Percentiles rank a stretch among this genome's conserved stretches.
These are phyloP conservation scores for Kazachstania kunashirensis DNA, from an alignment of 805 yeast species.

Conservation along the genomic window DNA sequence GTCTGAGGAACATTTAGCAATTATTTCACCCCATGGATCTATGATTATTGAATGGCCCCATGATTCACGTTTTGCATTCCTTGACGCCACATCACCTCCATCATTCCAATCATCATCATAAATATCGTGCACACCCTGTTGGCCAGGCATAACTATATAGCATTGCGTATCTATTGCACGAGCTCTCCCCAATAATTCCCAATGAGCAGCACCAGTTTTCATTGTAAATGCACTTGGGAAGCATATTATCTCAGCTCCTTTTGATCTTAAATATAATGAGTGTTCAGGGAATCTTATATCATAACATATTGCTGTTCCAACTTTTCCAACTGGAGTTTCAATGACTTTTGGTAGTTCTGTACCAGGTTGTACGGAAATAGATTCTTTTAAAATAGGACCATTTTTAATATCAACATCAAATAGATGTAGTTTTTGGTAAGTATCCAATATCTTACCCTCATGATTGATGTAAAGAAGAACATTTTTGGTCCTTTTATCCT, in stretches of 20 bases:
- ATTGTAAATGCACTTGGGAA: conserved; percentile 91
- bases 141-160: conserved; percentile 84
- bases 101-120: conserved; percentile 31
- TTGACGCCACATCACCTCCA: neutral
- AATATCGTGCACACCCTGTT: conserved; percentile 66
- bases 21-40: conserved; percentile 84
- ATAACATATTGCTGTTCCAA: conserved; percentile 73
- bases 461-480: conserved; percentile 61
- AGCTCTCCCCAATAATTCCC: conserved; percentile 71
- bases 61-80: conserved; percentile 43
- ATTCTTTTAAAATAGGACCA: conserved; percentile 75
- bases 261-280: conserved; percentile 48
- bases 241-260: conserved; percentile 69
- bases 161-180: conserved; percentile 85
- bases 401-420: conserved; percentile 76
- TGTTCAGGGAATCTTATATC: conserved; percentile 84
- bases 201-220: conserved; percentile 85
- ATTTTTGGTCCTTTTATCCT: conserved; percentile 49
- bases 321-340: conserved; percentile 46
- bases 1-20: conserved; percentile 43
- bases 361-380: conserved; percentile 78
- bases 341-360: conserved; percentile 42
- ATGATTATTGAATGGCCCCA: conserved; percentile 81
- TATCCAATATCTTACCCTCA: conserved; percentile 52
- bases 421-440: conserved; percentile 79